A percentile compares a stretch with the other conserved stretches of the same genome.
These are phyloP conservation scores for Trypanosomatidae sp. DNA, from an alignment of 208 protist species.

Conservation along the genomic window DNA sequence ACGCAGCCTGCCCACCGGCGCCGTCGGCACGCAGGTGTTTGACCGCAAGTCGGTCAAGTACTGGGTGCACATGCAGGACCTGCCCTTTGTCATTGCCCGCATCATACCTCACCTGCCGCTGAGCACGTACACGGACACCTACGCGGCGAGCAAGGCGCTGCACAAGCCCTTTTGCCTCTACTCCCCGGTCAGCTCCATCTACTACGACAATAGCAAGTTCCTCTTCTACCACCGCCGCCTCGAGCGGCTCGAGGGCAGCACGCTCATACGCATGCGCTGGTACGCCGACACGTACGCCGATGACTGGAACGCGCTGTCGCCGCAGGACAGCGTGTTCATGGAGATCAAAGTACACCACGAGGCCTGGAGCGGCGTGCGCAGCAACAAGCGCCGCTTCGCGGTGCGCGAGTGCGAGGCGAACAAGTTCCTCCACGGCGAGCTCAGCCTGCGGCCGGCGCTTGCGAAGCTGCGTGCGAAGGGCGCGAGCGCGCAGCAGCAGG, in stretches of 20 bases:
- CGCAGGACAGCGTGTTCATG: constrained; percentile 72
- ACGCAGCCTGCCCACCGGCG: constrained; percentile 31
- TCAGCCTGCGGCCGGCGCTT: constrained; percentile 45
- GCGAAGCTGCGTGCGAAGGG: constrained; percentile 69
- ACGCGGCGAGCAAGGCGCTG: constrained; percentile 34
- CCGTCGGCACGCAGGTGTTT: constrained; percentile 75
- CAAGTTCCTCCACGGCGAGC: constrained; percentile 47
- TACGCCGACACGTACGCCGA: constrained; percentile 66
- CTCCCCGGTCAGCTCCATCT: constrained; percentile 74
- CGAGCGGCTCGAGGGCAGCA: constrained; percentile 71
- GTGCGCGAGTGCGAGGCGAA: constrained; percentile 76
- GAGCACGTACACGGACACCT: constrained; percentile 80
- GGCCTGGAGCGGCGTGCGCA: constrained; percentile 78
- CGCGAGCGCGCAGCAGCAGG: constrained; percentile 41
- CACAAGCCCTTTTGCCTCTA: constrained; percentile 51
- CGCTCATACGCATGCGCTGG: constrained; percentile 83
- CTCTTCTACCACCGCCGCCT: constrained; percentile 76
- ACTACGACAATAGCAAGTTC: constrained; percentile 83
- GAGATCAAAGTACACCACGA: constrained; percentile 87
- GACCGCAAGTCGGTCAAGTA: constrained; percentile 82
- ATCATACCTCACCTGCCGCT: constrained; percentile 80
- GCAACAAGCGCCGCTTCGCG: constrained; percentile 80
- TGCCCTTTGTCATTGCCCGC: constrained; percentile 79
- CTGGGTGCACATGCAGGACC: constrained; percentile 79
- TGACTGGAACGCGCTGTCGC: constrained; percentile 55